Conservation (phyloP, 129 eudicot genomes). For the Solidago caesia region DNA sequence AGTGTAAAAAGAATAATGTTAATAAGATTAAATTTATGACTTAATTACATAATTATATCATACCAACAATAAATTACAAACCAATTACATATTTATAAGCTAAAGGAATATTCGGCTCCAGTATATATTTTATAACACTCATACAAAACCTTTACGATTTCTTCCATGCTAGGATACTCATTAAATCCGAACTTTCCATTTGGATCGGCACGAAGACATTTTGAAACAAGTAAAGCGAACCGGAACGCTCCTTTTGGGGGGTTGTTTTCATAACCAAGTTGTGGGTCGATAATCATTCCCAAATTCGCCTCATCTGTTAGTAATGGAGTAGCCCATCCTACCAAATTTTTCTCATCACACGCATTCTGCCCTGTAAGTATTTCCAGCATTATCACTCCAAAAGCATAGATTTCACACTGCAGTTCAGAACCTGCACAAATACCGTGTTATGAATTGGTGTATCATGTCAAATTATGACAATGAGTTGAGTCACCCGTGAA, state of each 20-base stretch:
- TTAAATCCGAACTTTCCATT: fast-evolving
- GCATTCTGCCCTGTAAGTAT: conserved; percentile 36
- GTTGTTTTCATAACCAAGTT: background rate
- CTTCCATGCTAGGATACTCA: too few relatives aligned
- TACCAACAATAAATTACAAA: too few relatives aligned
- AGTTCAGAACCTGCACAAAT: conserved; percentile 20
- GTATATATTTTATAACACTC: too few relatives aligned
- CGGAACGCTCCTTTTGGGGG: conserved; percentile 19
- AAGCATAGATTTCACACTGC: conserved; percentile 41
- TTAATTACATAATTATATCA: too few relatives aligned
- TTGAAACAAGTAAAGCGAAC: conserved; percentile 17
- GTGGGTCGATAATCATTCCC: conserved; percentile 30
- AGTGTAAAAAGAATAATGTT: too few relatives aligned
- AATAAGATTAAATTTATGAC: too few relatives aligned
- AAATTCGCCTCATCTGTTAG: conserved; percentile 14
- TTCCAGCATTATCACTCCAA: conserved; percentile 43
- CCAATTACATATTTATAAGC: too few relatives aligned
- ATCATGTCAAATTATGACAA: too few relatives aligned
- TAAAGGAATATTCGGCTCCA: too few relatives aligned
- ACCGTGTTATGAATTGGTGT: too few relatives aligned
- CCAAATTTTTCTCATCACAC: conserved; percentile 28
- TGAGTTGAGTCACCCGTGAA: too few relatives aligned
- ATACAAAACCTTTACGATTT: too few relatives aligned
- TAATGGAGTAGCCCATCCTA: conserved; percentile 30
- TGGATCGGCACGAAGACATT: conserved; percentile 10